A percentile compares a stretch with the other conserved stretches of the same genome.
These are phyloP conservation scores for Plasmodium inui DNA, from an alignment of 169 alveolate species.

Conservation along the genomic window DNA sequence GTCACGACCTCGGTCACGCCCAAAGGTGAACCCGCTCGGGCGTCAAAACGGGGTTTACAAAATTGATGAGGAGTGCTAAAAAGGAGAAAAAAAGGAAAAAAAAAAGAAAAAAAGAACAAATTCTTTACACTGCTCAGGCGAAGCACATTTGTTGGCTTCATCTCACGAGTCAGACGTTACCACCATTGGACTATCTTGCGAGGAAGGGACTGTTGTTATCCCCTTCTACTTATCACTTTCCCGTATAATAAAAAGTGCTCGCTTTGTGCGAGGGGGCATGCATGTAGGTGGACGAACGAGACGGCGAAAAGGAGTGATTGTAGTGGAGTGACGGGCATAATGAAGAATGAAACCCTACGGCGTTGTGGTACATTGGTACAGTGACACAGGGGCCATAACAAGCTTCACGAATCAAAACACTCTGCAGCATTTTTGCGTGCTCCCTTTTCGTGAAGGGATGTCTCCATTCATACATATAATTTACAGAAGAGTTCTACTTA, in stretches of 20 bases:
- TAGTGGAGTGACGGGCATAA: not conserved
- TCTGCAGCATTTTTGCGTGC: not conserved
- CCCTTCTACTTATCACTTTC: not conserved
- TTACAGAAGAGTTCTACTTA: too few relatives aligned
- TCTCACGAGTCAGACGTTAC: not conserved
- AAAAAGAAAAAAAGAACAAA: not conserved
- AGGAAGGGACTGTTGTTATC: not conserved
- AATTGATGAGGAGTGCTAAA: not conserved
- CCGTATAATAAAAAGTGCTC: not conserved
- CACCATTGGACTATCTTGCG: not conserved
- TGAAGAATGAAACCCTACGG: not conserved
- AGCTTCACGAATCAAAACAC: not conserved
- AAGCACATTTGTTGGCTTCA: not conserved
- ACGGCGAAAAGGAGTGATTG: not conserved
- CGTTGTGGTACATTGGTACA: not conserved
- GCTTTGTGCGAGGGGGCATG: not conserved
- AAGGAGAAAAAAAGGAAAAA: not conserved
- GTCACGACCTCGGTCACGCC: not conserved
- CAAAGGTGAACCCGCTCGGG: not conserved
- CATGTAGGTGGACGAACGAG: not conserved
- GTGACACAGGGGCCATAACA: not conserved
- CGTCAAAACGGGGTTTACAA: not conserved
- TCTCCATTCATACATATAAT: not conserved
- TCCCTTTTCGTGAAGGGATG: not conserved
- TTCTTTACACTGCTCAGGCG: not conserved